A percentile compares a stretch with the other conserved stretches of the same genome.
These are phyloP conservation scores for Petasospora rhodanensis DNA, from an alignment of 1,139 yeast genomes.

Conservation along the genomic window DNA sequence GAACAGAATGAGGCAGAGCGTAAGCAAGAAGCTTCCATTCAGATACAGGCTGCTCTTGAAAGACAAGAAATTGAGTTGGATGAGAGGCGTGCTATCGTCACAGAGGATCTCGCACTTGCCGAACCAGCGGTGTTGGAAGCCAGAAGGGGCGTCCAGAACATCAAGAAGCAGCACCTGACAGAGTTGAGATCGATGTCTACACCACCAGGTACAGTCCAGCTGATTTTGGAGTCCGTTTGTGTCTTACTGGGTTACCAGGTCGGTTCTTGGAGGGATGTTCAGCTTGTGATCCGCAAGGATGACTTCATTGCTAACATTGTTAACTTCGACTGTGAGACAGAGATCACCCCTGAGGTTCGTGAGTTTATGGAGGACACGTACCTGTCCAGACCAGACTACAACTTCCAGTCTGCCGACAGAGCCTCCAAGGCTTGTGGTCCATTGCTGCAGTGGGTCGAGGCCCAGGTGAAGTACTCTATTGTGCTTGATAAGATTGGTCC, in stretches of 20 bases:
- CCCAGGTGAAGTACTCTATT: conserved; percentile 70
- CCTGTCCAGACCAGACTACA: conserved; percentile 60
- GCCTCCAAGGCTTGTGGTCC: conserved; percentile 98
- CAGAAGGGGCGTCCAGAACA: conserved; percentile 80
- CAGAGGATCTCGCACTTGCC: conserved; percentile 63
- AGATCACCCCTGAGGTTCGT: conserved; percentile 51
- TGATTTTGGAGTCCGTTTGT: conserved; percentile 88
- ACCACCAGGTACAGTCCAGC: conserved; percentile 86
- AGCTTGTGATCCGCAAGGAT: conserved; percentile 72
- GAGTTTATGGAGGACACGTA: conserved; percentile 55
- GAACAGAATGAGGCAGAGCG: conserved; percentile 94
- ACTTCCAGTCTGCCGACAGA: conserved; percentile 69
- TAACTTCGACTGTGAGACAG: conserved; percentile 59
- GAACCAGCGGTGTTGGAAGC: conserved; percentile 88
- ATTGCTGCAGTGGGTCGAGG: conserved; percentile 80
- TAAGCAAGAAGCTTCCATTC: conserved; percentile 79
- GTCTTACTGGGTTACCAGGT: conserved; percentile 70
- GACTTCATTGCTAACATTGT: conserved; percentile 86
- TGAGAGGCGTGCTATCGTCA: conserved; percentile 50
- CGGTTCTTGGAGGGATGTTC: conserved; percentile 77
- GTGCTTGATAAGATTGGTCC: conserved; percentile 76
- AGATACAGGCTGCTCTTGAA: conserved; percentile 65
- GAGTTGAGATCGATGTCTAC: conserved; percentile 86
- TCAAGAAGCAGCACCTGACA: conserved; percentile 86
- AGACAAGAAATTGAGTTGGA: conserved; percentile 62